Evolutionary conservation across 2,329 filamentous ascomycete genomes (phyloP).

Genomic region (Sclerotinia nivalis): DNA sequence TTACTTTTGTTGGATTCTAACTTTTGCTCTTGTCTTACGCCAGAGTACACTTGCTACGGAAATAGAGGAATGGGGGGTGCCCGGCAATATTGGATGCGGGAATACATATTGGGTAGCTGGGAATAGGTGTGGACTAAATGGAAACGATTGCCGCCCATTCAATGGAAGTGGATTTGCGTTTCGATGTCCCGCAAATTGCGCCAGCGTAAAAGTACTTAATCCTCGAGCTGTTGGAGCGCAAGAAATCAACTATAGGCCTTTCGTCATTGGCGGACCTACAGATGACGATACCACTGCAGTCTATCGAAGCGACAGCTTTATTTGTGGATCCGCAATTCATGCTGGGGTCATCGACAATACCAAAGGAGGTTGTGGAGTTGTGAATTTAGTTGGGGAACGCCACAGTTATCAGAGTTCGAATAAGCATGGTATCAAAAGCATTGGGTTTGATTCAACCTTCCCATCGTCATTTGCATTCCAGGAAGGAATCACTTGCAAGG

Average conservation of each 20-base stretch:
- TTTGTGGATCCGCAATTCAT: constrained; percentile 83
- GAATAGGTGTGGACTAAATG: constrained; percentile 74
- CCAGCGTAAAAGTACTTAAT: constrained; percentile 64
- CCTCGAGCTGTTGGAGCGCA: constrained; percentile 73
- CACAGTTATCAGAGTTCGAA: constrained; percentile 63
- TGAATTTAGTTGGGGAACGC: constrained; percentile 70
- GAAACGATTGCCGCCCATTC: constrained; percentile 74
- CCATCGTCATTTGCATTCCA: constrained; percentile 83
- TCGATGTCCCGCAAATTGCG: constrained; percentile 72
- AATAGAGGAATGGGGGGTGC: constrained; percentile 66
- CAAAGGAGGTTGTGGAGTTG: constrained; percentile 78
- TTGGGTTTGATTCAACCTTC: constrained; percentile 84
- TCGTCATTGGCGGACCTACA: constrained; percentile 69
- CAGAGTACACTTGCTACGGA: constrained; percentile 60
- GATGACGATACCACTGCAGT: constrained; percentile 50
- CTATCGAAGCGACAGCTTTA: constrained; percentile 87
- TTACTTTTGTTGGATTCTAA: constrained; percentile 66
- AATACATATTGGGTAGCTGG: constrained; percentile 69
- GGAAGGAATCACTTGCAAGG: constrained; percentile 62
- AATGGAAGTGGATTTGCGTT: constrained; percentile 69
- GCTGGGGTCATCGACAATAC: constrained; percentile 72
- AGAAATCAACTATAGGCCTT: constrained; percentile 61
- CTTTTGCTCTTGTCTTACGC: constrained; percentile 68
- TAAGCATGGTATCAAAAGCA: constrained; percentile 73
- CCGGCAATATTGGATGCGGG: constrained; percentile 65